These are phyloP conservation scores for Penicillium italicum DNA, from an alignment of 2,329 filamentous ascomycete species.

Conservation along the genomic window DNA sequence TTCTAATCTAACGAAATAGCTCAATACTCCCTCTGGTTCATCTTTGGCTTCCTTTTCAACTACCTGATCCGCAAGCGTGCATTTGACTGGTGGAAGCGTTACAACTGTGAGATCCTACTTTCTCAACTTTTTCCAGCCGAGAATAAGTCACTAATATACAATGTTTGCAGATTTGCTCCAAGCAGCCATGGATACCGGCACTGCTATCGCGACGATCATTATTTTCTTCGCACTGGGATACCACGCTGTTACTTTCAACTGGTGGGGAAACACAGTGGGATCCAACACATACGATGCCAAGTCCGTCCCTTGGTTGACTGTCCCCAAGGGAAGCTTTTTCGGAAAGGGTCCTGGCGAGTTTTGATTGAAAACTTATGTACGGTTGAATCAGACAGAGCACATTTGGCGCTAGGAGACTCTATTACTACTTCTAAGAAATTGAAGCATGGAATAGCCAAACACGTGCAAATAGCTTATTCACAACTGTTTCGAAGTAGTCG, in stretches of 20 bases:
- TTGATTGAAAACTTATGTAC: not conserved
- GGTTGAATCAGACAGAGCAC: not conserved
- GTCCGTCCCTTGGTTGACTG: constrained; percentile 33
- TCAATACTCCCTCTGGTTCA: constrained; percentile 34
- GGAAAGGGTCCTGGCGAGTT: constrained; percentile 29
- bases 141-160: not conserved
- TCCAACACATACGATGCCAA: constrained; percentile 35
- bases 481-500: not conserved
- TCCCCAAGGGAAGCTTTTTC: constrained; percentile 29
- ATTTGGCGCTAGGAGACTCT: not conserved
- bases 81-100: constrained; percentile 35
- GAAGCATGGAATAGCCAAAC: not conserved
- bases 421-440: not conserved
- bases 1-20: constrained; percentile 6
- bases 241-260: constrained; percentile 28
- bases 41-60: constrained; percentile 33
- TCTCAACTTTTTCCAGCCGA: constrained; percentile 12
- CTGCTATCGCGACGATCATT: constrained; percentile 30
- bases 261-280: constrained; percentile 39
- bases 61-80: constrained; percentile 29
- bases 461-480: not conserved
- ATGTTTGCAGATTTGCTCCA: constrained; percentile 10
- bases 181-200: constrained; percentile 36
- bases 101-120: constrained; percentile 25
- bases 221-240: constrained; percentile 37